Evolutionary conservation across 1,139 yeast species (phyloP).

Genomic region (Scheffersomyces quercinus): DNA sequence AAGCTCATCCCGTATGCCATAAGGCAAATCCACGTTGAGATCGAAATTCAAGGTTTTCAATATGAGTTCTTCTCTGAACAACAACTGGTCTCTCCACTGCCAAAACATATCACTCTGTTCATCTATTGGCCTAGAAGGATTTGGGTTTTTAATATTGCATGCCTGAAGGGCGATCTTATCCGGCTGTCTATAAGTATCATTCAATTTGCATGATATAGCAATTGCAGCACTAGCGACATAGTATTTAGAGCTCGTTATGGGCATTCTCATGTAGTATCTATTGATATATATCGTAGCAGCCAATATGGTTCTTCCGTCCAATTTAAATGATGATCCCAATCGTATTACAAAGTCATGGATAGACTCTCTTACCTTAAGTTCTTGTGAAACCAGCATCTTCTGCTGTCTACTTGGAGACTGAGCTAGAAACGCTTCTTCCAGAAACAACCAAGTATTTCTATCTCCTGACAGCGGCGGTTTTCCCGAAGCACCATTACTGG

Average conservation of each 20-base stretch:
- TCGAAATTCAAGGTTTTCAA: slow-evolving; percentile 44
- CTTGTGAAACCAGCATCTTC: slow-evolving; percentile 27
- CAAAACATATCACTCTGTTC: slow-evolving; percentile 46
- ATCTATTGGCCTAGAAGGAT: slow-evolving; percentile 32
- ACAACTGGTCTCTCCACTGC: slow-evolving; percentile 49
- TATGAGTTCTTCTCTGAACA: slow-evolving; percentile 46
- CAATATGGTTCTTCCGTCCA: slow-evolving; percentile 45
- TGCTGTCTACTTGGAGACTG: slow-evolving; percentile 33
- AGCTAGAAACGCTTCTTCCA: slow-evolving; percentile 31
- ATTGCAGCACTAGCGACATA: slow-evolving; percentile 49
- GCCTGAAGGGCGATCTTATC: slow-evolving; percentile 45
- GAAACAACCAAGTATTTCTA: slow-evolving; percentile 34
- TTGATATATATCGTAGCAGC: slow-evolving; percentile 45
- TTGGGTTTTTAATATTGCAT: slow-evolving; percentile 32
- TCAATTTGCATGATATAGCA: slow-evolving; percentile 43
- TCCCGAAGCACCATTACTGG: not conserved
- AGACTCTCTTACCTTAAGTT: slow-evolving; percentile 38
- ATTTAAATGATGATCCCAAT: slow-evolving; percentile 38
- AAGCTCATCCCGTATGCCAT: slow-evolving; percentile 31
- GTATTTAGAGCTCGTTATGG: slow-evolving; percentile 47
- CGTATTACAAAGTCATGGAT: slow-evolving; percentile 42
- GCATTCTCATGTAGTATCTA: slow-evolving; percentile 44
- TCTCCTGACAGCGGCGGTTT: not conserved
- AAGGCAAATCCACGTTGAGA: slow-evolving; percentile 40
- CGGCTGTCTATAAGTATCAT: slow-evolving; percentile 46